These are phyloP conservation scores for Mimosa bimucronata DNA, from an alignment of 306 rosid genomes.

Conservation along the genomic window DNA sequence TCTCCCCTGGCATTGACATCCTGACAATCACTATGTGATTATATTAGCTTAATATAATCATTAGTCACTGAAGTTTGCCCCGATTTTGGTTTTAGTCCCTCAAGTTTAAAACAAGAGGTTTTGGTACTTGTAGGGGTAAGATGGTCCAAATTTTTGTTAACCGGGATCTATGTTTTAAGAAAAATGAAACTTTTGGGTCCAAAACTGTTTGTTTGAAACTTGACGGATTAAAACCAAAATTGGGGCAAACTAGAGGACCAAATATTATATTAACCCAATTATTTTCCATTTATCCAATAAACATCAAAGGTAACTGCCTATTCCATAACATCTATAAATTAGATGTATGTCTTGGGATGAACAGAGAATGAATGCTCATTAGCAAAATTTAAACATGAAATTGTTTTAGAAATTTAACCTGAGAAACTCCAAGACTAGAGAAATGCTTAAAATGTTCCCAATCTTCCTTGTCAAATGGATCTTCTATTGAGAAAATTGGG, in stretches of 20 bases:
- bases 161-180: too few relatives aligned
- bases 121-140: too few relatives aligned
- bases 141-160: too few relatives aligned
- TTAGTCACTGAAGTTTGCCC: too few relatives aligned
- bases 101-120: too few relatives aligned
- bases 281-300: constrained; percentile 8
- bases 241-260: too few relatives aligned
- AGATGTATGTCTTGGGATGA: constrained; percentile 24
- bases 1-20: not conserved
- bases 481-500: constrained; percentile 87
- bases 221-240: too few relatives aligned
- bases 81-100: too few relatives aligned
- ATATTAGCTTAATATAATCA: too few relatives aligned
- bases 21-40: constrained; percentile 13
- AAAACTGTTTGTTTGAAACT: too few relatives aligned
- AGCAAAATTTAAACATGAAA: constrained; percentile 35
- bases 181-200: too few relatives aligned
- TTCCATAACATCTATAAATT: constrained; percentile 18
- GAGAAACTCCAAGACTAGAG: constrained; percentile 75
- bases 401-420: constrained; percentile 50
- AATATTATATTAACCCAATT: too few relatives aligned
- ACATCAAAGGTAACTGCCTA: constrained; percentile 8
- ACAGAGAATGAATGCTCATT: constrained; percentile 33
- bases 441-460: constrained; percentile 84
- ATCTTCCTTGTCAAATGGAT: constrained; percentile 97